These are phyloP conservation scores for Beta vulgaris DNA, from an alignment of 148 eudicot genomes.

Conservation along the genomic window DNA sequence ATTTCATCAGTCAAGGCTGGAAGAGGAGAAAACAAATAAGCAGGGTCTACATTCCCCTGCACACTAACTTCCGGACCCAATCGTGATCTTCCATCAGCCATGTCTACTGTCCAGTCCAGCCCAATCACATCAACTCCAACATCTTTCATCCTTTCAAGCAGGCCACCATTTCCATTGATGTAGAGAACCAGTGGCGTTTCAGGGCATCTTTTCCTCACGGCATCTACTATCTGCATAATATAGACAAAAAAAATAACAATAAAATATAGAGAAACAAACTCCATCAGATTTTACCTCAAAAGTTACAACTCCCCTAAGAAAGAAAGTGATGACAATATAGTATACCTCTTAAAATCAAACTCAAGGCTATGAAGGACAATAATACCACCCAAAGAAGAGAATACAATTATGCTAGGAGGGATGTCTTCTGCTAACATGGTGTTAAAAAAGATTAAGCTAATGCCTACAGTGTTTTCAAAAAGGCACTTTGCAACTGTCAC, in stretches of 20 bases:
- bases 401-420: background rate
- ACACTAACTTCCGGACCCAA: conserved; percentile 68
- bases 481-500: background rate
- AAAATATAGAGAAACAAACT: background rate
- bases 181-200: conserved; percentile 86
- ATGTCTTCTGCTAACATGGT: too few relatives aligned
- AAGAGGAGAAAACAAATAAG: conserved; percentile 78
- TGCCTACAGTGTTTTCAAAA: background rate
- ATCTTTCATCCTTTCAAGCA: conserved; percentile 88
- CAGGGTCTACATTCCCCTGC: conserved; percentile 96
- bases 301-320: background rate
- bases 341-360: background rate
- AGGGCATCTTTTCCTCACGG: conserved; percentile 69
- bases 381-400: background rate
- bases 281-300: background rate
- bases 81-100: conserved; percentile 93
- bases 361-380: background rate
- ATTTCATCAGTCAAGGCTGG: conserved; percentile 82
- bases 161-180: conserved; percentile 93
- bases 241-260: background rate
- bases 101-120: conserved; percentile 96
- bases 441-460: background rate
- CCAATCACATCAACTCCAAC: conserved; percentile 94
- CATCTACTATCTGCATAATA: conserved; percentile 62
- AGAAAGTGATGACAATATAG: background rate